Percentiles rank a stretch among this genome's conserved stretches.
phyloP scores from a whole-genome alignment of 495 filamentous ascomycete genomes.

The Hypoxylon trugodes region DNA sequence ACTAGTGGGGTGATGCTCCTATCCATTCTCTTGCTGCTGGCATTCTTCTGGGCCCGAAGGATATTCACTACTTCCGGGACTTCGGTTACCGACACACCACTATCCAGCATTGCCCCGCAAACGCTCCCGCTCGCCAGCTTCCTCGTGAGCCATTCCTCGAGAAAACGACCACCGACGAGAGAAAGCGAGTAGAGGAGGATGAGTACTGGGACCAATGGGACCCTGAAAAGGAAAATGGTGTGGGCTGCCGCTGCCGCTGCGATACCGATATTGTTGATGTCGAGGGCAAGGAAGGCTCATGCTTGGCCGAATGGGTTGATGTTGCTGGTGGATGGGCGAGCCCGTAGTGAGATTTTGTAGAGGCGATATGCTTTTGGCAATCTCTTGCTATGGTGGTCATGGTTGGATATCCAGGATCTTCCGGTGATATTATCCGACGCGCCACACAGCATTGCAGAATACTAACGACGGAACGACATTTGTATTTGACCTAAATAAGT shows the following conservation, averaged over 20 bases:
- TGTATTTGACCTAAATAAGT: slow-evolving; percentile 29
- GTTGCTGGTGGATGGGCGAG: slow-evolving; percentile 94
- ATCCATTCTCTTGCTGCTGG: slow-evolving; percentile 98
- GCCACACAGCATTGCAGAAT: slow-evolving; percentile 12
- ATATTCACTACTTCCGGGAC: slow-evolving; percentile 99
- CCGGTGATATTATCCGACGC: slow-evolving; percentile 1
- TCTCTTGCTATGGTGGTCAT: slow-evolving; percentile 9
- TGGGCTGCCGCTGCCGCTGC: slow-evolving; percentile 95
- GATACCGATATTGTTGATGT: slow-evolving; percentile 99
- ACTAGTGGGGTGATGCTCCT: slow-evolving; percentile 96
- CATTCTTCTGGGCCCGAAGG: slow-evolving; percentile 77
- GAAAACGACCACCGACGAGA: slow-evolving; percentile 82
- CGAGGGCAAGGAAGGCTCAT: slow-evolving; percentile 95
- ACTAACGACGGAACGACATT: slow-evolving; percentile 37
- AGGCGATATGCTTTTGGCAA: neutral
- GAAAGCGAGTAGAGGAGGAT: slow-evolving; percentile 90
- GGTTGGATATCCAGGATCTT: slow-evolving; percentile 36
- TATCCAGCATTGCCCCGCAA: slow-evolving; percentile 98
- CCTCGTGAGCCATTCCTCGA: slow-evolving; percentile 84
- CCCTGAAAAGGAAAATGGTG: slow-evolving; percentile 90
- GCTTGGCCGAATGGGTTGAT: slow-evolving; percentile 95
- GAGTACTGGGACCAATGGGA: slow-evolving; percentile 95
- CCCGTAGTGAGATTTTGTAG: slow-evolving; percentile 46
- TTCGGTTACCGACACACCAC: slow-evolving; percentile 99
- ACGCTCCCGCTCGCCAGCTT: slow-evolving; percentile 90